A percentile compares a stretch with the other conserved stretches of the same genome.
Evolutionary conservation across 192 early-diverging fungal genomes (phyloP).

Genomic region (Podochytrium sp.): DNA sequence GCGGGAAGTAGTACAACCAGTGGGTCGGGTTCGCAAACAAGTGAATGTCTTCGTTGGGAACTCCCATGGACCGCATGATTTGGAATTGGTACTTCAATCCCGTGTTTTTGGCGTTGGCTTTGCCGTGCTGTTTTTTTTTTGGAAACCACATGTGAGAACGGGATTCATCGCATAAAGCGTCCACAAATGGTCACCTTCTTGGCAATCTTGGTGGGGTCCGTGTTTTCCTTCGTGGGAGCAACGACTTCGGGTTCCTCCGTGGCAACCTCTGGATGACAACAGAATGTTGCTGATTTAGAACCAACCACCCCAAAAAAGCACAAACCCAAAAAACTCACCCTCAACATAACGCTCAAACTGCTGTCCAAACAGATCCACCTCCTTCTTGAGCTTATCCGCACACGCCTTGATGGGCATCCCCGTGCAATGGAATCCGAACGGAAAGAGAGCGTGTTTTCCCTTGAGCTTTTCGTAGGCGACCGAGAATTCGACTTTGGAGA

Average conservation of each 20-base stretch:
- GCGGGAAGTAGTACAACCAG: slow-evolving; percentile 96
- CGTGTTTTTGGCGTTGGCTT: slow-evolving; percentile 86
- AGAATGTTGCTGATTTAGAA: neutral
- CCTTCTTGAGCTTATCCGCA: slow-evolving; percentile 83
- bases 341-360: slow-evolving; percentile 62
- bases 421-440: slow-evolving; percentile 97
- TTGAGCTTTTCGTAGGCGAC: slow-evolving; percentile 89
- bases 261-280: slow-evolving; percentile 17
- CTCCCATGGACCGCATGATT: slow-evolving; percentile 89
- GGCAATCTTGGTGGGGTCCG: slow-evolving; percentile 65
- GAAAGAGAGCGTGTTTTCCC: slow-evolving; percentile 91
- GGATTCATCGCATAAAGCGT: neutral
- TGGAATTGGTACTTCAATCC: slow-evolving; percentile 92
- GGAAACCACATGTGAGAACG: neutral
- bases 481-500: slow-evolving; percentile 97
- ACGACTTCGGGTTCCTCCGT: slow-evolving; percentile 1
- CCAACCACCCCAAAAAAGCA: neutral
- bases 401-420: slow-evolving; percentile 99
- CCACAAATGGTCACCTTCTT: slow-evolving; percentile 45
- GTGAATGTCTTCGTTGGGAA: slow-evolving; percentile 87
- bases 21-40: slow-evolving; percentile 87
- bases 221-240: slow-evolving; percentile 35
- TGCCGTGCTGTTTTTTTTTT: slow-evolving; percentile 60
- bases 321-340: neutral
- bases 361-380: slow-evolving; percentile 82